A percentile compares a stretch with the other conserved stretches of the same genome.
Conservation (phyloP, 2,329 filamentous ascomycete genomes). For the Trichoderma endophyticum region DNA sequence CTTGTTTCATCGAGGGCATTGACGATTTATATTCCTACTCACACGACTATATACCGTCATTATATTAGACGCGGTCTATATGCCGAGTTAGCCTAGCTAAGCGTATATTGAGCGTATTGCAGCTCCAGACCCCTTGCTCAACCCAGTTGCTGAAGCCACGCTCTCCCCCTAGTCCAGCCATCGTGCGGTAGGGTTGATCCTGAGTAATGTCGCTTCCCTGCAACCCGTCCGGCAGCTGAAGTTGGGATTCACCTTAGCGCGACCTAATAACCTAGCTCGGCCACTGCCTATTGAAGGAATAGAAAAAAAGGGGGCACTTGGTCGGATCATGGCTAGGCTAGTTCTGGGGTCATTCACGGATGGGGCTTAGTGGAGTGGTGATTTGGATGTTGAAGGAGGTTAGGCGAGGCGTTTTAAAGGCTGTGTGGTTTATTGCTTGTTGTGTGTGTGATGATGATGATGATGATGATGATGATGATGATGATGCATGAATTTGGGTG, state of each 20-base stretch:
- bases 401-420: not conserved
- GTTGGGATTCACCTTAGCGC: not conserved
- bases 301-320: not conserved
- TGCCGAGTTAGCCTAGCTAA: not conserved
- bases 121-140: not conserved
- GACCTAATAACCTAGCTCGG: not conserved
- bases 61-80: not conserved
- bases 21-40: not conserved
- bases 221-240: not conserved
- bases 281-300: not conserved
- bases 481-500: not conserved
- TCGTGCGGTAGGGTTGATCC: not conserved
- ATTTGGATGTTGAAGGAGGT: not conserved
- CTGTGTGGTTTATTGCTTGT: not conserved
- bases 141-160: not conserved
- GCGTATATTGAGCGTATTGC: not conserved
- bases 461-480: too few relatives aligned
- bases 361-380: not conserved
- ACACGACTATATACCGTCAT: not conserved
- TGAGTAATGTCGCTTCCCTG: conserved; percentile 2
- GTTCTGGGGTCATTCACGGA: not conserved
- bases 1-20: not conserved
- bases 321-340: not conserved
- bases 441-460: too few relatives aligned
- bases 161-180: not conserved